These are phyloP conservation scores for Sonneratia caseolaris DNA, from an alignment of 345 rosid genomes.

Conservation along the genomic window DNA sequence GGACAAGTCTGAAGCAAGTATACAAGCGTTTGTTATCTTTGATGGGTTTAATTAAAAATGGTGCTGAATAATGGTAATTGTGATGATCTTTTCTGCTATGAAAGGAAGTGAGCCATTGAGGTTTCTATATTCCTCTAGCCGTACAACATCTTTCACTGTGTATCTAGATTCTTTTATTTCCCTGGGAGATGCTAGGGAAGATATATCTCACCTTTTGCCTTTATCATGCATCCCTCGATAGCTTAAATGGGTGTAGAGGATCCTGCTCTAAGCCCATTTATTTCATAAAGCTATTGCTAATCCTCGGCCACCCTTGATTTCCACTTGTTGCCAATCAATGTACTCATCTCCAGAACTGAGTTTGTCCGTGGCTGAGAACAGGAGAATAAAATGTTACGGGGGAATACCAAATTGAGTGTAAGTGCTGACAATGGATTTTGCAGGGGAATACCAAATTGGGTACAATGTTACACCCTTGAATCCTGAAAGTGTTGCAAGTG, in stretches of 20 bases:
- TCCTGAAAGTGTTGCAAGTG: conserved; percentile 42
- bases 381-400: conserved; percentile 25
- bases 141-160: not conserved
- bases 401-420: conserved; percentile 38
- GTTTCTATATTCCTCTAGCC: not conserved
- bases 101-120: not conserved
- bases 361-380: not conserved
- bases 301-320: not conserved
- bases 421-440: conserved; percentile 1
- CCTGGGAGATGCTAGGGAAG: not conserved
- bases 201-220: not conserved
- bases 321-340: not conserved
- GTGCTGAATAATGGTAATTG: not conserved
- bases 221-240: not conserved
- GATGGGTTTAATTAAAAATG: not conserved
- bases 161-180: not conserved
- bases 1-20: not conserved
- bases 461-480: conserved; percentile 32
- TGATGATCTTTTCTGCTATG: not conserved
- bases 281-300: not conserved
- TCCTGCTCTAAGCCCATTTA: not conserved
- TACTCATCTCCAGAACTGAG: not conserved
- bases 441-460: conserved; percentile 58
- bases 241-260: not conserved
- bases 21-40: not conserved